phyloP scores from a whole-genome alignment of 1,284 basidiomycete species.

The Ustilago vetiveriae region DNA sequence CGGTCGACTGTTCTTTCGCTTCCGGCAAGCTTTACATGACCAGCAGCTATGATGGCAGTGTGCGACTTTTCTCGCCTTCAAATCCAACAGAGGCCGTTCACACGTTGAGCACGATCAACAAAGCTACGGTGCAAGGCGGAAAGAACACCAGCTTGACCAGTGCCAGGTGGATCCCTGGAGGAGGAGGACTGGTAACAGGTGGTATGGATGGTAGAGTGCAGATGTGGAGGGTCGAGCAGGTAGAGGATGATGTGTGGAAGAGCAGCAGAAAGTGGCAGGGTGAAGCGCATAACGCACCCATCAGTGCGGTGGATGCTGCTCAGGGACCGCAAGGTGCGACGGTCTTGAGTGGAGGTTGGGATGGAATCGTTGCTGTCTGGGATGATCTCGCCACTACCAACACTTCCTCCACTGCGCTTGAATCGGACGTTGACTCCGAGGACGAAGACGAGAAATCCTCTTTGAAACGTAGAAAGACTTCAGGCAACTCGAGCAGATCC shows the following conservation, averaged over 20 bases:
- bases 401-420: neutral
- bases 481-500: constrained; percentile 14
- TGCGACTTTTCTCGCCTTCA: constrained; percentile 56
- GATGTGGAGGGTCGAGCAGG: constrained; percentile 46
- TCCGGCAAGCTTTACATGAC: constrained; percentile 63
- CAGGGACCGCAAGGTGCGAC: constrained; percentile 15
- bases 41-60: constrained; percentile 65
- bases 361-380: constrained; percentile 61
- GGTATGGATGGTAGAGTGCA: constrained; percentile 80
- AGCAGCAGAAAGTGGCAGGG: constrained; percentile 25
- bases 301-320: constrained; percentile 38
- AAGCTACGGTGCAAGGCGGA: constrained; percentile 26
- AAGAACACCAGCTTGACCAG: constrained; percentile 74
- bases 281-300: constrained; percentile 45
- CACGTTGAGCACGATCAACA: constrained; percentile 54
- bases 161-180: constrained; percentile 72
- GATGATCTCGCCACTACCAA: constrained; percentile 24
- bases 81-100: constrained; percentile 38
- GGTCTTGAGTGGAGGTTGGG: constrained; percentile 59
- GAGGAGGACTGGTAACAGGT: constrained; percentile 73
- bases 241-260: constrained; percentile 23
- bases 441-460: constrained; percentile 21
- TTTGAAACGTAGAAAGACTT: constrained; percentile 29
- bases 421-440: constrained; percentile 13
- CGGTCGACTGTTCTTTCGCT: constrained; percentile 71